These are phyloP conservation scores for Neoboletus brunneissimus DNA, from an alignment of 768 basidiomycete genomes.

Conservation along the genomic window DNA sequence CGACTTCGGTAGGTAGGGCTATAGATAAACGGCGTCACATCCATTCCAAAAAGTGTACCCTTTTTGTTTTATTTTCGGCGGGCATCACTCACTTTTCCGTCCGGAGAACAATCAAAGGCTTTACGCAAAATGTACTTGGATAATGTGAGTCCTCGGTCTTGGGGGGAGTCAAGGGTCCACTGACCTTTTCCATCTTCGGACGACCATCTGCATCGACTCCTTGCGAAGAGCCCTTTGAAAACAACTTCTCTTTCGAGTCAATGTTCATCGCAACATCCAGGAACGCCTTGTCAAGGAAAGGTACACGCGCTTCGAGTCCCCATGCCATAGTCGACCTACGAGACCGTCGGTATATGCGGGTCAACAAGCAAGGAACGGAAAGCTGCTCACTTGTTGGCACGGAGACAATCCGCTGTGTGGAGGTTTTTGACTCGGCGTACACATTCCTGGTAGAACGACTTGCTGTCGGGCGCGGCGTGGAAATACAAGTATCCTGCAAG, in stretches of 20 bases:
- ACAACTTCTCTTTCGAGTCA: slow-evolving; percentile 85
- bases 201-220: slow-evolving; percentile 79
- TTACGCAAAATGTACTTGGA: slow-evolving; percentile 88
- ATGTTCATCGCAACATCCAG: slow-evolving; percentile 91
- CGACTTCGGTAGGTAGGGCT: slow-evolving; percentile 90
- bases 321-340: slow-evolving; percentile 96
- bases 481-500: slow-evolving; percentile 92
- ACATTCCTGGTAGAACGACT: slow-evolving; percentile 92
- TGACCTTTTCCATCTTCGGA: slow-evolving; percentile 94
- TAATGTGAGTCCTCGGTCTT: slow-evolving; percentile 11
- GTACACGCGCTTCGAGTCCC: slow-evolving; percentile 98
- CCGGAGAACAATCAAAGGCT: slow-evolving; percentile 86
- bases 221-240: slow-evolving; percentile 75
- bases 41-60: neutral
- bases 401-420: slow-evolving; percentile 94
- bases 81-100: slow-evolving; percentile 55
- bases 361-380: neutral
- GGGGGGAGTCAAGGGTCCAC: neutral
- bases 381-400: slow-evolving; percentile 88
- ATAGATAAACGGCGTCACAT: neutral
- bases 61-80: neutral
- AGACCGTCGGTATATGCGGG: slow-evolving; percentile 5
- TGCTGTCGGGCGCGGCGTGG: slow-evolving; percentile 90
- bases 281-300: slow-evolving; percentile 97
- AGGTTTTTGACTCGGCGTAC: slow-evolving; percentile 95